phyloP scores from a whole-genome alignment of 2,329 filamentous ascomycete species.

The Trichoderma arundinaceum region DNA sequence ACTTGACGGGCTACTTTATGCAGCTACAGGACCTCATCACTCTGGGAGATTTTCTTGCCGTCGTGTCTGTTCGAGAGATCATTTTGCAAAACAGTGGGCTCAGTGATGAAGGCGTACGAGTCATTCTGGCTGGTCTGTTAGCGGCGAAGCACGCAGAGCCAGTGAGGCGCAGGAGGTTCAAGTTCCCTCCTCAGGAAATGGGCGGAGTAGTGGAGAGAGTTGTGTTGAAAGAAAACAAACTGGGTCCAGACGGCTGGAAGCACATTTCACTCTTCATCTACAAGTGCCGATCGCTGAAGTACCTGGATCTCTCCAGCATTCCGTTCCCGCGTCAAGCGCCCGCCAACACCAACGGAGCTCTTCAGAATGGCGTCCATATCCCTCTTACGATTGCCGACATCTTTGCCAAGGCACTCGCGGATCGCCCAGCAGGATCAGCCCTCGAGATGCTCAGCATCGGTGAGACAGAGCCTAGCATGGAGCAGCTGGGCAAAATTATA shows the following conservation, averaged over 20 bases:
- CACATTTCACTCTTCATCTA: constrained; percentile 89
- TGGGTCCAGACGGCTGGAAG: constrained; percentile 87
- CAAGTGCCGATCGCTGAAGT: constrained; percentile 84
- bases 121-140: constrained; percentile 83
- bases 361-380: constrained; percentile 45
- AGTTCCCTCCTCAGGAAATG: constrained; percentile 52
- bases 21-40: constrained; percentile 84
- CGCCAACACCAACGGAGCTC: constrained; percentile 39
- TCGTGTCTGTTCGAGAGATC: constrained; percentile 88
- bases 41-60: constrained; percentile 88
- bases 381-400: constrained; percentile 58
- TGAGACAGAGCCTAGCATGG: constrained; percentile 73
- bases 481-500: constrained; percentile 76
- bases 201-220: constrained; percentile 84
- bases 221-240: constrained; percentile 89
- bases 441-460: constrained; percentile 85
- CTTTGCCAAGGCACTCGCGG: constrained; percentile 75
- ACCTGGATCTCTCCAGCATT: constrained; percentile 84
- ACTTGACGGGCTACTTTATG: constrained; percentile 84
- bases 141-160: constrained; percentile 72
- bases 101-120: constrained; percentile 83
- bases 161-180: constrained; percentile 56
- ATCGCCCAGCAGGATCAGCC: constrained; percentile 74
- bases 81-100: constrained; percentile 86
- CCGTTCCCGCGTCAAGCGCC: constrained; percentile 66